Evolutionary conservation across 176 grass and related monocot species (phyloP).

Genomic region (Chloris gayana): DNA sequence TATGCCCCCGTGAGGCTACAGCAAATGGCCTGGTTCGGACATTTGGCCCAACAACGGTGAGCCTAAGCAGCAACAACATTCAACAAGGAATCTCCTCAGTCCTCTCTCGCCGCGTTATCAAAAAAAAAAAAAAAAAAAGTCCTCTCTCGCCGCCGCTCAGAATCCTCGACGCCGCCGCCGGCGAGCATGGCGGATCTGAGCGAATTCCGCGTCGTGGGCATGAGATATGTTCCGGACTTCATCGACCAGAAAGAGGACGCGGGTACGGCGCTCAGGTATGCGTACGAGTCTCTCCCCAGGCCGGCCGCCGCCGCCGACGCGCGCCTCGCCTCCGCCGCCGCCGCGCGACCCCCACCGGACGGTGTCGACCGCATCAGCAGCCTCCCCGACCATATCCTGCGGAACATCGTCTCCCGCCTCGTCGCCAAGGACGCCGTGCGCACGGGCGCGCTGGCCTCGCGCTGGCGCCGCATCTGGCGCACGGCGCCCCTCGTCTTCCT

Average conservation of each 20-base stretch:
- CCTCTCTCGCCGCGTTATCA: too few species aligned
- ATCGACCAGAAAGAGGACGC: background rate
- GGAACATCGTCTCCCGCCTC: slow-evolving; percentile 1
- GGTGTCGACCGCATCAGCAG: slow-evolving; percentile 10
- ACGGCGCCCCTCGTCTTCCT: background rate
- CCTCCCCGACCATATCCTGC: slow-evolving; percentile 6
- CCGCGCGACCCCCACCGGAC: background rate
- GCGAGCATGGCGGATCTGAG: background rate
- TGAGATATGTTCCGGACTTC: background rate
- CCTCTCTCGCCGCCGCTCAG: too few species aligned
- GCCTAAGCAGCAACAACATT: too few species aligned
- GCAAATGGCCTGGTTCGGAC: background rate
- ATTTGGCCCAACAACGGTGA: too few species aligned
- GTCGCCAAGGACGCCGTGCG: background rate
- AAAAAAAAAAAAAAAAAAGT: too few species aligned
- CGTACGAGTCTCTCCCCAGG: background rate
- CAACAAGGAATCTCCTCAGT: too few species aligned
- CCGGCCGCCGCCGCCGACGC: background rate
- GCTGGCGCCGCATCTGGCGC: background rate
- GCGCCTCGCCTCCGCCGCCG: background rate
- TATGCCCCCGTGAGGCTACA: too few species aligned
- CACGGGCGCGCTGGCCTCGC: background rate
- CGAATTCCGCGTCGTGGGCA: background rate
- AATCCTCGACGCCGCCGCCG: too few species aligned
- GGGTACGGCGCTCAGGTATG: background rate